Evolutionary conservation across 2,329 filamentous ascomycete species (phyloP).

Genomic region (Talaromyces marneffei): DNA sequence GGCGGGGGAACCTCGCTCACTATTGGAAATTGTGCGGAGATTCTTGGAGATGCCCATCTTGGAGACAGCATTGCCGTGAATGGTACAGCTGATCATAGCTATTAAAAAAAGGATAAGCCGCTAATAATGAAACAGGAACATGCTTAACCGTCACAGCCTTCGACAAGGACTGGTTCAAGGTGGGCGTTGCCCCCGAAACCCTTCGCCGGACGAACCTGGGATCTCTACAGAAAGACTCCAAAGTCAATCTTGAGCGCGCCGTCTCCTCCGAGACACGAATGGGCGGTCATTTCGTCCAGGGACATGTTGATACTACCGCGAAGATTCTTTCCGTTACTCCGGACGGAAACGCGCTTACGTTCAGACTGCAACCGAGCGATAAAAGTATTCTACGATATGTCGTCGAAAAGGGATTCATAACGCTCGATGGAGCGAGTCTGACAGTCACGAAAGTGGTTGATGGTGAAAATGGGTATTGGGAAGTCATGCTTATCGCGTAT

Average conservation of each 20-base stretch:
- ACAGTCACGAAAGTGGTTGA: constrained; percentile 86
- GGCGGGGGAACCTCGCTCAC: constrained; percentile 84
- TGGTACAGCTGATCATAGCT: no score
- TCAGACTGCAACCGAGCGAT: constrained; percentile 71
- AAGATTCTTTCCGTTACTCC: constrained; percentile 64
- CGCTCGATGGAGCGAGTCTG: constrained; percentile 88
- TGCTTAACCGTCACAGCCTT: constrained; percentile 88
- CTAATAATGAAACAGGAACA: constrained; percentile 49
- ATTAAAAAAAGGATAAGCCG: neutral
- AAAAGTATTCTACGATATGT: constrained; percentile 72
- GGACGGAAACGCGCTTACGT: constrained; percentile 85
- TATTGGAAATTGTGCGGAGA: constrained; percentile 67
- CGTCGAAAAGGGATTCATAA: constrained; percentile 93
- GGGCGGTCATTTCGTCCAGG: constrained; percentile 97
- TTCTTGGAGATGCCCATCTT: constrained; percentile 75
- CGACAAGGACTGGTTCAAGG: constrained; percentile 64
- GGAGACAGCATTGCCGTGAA: constrained; percentile 96
- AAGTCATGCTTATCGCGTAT: constrained; percentile 97
- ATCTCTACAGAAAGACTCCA: constrained; percentile 56
- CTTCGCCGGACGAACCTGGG: constrained; percentile 95
- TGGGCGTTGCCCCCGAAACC: constrained; percentile 92
- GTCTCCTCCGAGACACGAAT: constrained; percentile 88
- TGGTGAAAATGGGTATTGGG: constrained; percentile 71
- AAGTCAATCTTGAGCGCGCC: constrained; percentile 89
- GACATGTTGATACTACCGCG: constrained; percentile 89